Evolutionary conservation across 2,329 filamentous ascomycete genomes (phyloP).

Genomic region (Penicillium oxalicum): DNA sequence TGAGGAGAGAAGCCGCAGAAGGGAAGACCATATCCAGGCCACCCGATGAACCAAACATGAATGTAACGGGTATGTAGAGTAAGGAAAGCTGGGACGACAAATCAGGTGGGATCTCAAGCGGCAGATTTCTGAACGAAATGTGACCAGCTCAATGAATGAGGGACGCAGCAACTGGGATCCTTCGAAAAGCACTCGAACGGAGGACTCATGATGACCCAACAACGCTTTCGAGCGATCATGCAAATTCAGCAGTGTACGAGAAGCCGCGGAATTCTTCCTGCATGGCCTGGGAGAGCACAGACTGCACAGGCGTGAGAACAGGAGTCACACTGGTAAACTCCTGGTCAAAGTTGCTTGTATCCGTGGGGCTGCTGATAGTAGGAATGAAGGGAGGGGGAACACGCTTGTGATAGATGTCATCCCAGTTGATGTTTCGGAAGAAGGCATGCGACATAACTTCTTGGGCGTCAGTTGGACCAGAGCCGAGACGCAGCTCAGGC

Average conservation of each 20-base stretch:
- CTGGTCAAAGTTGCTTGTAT: slow-evolving; percentile 99
- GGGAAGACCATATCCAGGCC: slow-evolving; percentile 13
- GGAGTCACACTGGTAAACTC: slow-evolving; percentile 98
- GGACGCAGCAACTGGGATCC: not conserved
- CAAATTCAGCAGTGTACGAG: slow-evolving; percentile 92
- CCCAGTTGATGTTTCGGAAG: slow-evolving; percentile 97
- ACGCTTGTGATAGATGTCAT: slow-evolving; percentile 95
- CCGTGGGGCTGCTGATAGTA: slow-evolving; percentile 81
- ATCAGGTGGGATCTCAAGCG: slow-evolving; percentile 8
- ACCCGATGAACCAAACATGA: slow-evolving; percentile 14
- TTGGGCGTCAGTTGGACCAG: slow-evolving; percentile 92
- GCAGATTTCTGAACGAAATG: slow-evolving; percentile 4
- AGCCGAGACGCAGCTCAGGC: slow-evolving; percentile 85
- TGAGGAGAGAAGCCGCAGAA: too few species aligned
- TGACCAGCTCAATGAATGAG: too few species aligned
- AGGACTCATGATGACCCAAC: slow-evolving; percentile 9
- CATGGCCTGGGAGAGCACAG: slow-evolving; percentile 95
- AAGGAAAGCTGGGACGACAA: slow-evolving; percentile 16
- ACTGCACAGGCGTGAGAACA: slow-evolving; percentile 93
- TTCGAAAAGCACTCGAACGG: slow-evolving; percentile 10
- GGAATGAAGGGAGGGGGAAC: slow-evolving; percentile 85
- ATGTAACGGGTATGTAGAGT: slow-evolving; percentile 22
- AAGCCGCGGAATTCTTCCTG: slow-evolving; percentile 99
- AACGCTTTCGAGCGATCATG: slow-evolving; percentile 41
- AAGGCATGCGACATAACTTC: slow-evolving; percentile 99